These are phyloP conservation scores for Nakataea oryzae DNA, from an alignment of 2,329 filamentous ascomycete genomes.

Conservation along the genomic window DNA sequence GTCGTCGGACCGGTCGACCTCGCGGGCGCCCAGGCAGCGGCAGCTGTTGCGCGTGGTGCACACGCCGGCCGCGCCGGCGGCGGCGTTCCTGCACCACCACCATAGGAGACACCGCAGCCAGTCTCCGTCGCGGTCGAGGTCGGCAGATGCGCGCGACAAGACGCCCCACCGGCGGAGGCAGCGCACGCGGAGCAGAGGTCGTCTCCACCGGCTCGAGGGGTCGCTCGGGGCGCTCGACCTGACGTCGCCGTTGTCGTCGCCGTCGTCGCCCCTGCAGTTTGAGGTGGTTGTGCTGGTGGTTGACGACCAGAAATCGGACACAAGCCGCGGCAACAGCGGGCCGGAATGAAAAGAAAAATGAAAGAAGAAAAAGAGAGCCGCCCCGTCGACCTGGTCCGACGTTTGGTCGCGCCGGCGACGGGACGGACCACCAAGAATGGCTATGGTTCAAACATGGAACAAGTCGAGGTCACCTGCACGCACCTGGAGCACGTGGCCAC, in stretches of 20 bases:
- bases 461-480: neutral
- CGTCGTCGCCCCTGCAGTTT: constrained; percentile 6
- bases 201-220: constrained; percentile 12
- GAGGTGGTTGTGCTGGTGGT: constrained; percentile 2
- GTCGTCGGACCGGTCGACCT: constrained; percentile 17
- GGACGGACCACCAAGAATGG: neutral
- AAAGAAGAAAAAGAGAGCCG: neutral
- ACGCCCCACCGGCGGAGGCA: constrained; percentile 20
- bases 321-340: neutral
- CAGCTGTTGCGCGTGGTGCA: constrained; percentile 5
- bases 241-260: too few species aligned
- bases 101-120: constrained; percentile 19
- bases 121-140: constrained; percentile 25
- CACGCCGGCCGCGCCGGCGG: too few species aligned
- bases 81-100: constrained; percentile 19
- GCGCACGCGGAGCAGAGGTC: constrained; percentile 25
- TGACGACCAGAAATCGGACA: neutral
- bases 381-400: neutral
- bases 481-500: neutral
- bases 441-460: neutral
- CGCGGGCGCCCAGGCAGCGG: constrained; percentile 17
- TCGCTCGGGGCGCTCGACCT: constrained; percentile 5
- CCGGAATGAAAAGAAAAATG: neutral
- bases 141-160: constrained; percentile 11
- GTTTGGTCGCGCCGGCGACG: neutral